Base-by-base conservation (phyloP, 768 basidiomycete species). In the Amanita fuliginea region DNA sequence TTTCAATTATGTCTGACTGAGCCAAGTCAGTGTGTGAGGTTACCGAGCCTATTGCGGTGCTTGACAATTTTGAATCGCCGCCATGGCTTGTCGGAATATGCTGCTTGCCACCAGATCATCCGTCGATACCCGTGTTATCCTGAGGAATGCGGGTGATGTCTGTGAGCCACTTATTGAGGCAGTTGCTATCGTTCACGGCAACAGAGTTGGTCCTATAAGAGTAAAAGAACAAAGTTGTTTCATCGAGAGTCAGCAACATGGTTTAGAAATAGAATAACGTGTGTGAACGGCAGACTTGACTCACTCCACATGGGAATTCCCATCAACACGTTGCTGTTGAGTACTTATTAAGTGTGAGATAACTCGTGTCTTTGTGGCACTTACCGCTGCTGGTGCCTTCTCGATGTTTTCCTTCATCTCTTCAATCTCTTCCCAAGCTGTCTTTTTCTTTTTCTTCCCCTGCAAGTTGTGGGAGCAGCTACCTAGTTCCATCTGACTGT, bases 141-240 rank as follows among this genome's bases (percentile, higher is more conserved):
- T 45, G 30, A 33, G 43, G 43, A 45, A 22, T 45, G 10, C 30
- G 24, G 16, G 11, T 11, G 16, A 30, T 5, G 28, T 45, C 43
- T 19, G 24, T 45, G 43, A 45, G 43, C 43, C 43, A 45, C 14
- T 30, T 45, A 14, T 45, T 45, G 43, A 45, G 10, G 42, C 42
- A 11, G 26, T 45, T 6, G 19, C 16, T 45, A 30, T 45, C 26
- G 3, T 45, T 33, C 30, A 33, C 43, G 10, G 30, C 19, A 33
- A n/a, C 43, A 10, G 14, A 13, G 3, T 28, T 33, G 16, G 30
- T 6, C 43, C 43, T 45, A 45, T n/a, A 33, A 45, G 43, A 30
- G 43, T 45, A 45, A 19, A 45, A 45, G 43, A 30, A 45, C 30
- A 45, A 13, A 2, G 43, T 45, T 45, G 43, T 45, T 45, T 45